phyloP scores from a whole-genome alignment of 148 eudicot genomes.

The Rhododendron kiyosumense region DNA sequence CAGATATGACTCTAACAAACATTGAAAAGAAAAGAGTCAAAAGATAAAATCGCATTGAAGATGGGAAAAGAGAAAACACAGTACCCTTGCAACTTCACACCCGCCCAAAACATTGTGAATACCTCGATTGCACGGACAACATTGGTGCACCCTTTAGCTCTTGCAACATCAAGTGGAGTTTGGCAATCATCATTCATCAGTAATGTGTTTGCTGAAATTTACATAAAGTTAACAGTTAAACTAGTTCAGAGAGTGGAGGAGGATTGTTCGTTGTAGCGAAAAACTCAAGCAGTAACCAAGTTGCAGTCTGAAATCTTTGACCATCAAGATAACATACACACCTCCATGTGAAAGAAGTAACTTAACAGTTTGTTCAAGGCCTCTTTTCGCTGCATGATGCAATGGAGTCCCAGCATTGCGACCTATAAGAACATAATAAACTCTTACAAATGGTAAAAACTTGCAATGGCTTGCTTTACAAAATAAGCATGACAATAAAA shows the following conservation, averaged over 20 bases:
- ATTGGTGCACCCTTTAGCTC: slow-evolving; percentile 62
- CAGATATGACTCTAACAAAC: slow-evolving; percentile 65
- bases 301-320: neutral
- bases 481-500: neutral
- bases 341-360: slow-evolving; percentile 89
- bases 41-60: neutral
- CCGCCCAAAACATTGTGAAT: slow-evolving; percentile 4
- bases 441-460: neutral
- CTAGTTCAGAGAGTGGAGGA: neutral
- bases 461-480: neutral
- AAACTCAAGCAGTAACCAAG: neutral
- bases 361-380: slow-evolving; percentile 65
- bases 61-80: neutral
- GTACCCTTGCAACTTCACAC: neutral
- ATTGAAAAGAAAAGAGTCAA: slow-evolving; percentile 10
- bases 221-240: neutral
- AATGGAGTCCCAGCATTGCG: slow-evolving; percentile 86
- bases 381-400: slow-evolving; percentile 97
- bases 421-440: slow-evolving; percentile 30
- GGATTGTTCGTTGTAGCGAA: neutral
- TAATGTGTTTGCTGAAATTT: slow-evolving; percentile 77
- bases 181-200: slow-evolving; percentile 88
- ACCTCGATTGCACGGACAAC: slow-evolving; percentile 94
- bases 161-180: slow-evolving; percentile 86
- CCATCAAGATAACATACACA: slow-evolving; percentile 14